phyloP scores from a whole-genome alignment of 768 basidiomycete genomes.

The Mycena rosella region DNA sequence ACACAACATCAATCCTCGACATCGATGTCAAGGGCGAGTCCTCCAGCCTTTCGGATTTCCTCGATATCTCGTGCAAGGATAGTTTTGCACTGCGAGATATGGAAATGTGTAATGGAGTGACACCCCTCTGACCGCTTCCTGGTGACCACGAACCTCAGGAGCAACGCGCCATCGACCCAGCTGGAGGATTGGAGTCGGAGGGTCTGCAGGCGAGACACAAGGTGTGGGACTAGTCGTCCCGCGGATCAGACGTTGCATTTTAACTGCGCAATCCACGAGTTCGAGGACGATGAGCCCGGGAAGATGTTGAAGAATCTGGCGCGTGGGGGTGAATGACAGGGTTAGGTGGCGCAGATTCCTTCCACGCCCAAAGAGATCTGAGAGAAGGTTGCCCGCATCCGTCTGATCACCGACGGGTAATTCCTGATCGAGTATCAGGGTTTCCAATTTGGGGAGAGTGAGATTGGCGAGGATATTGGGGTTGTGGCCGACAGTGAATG shows the following conservation, averaged over 20 bases:
- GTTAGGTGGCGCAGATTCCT: slow-evolving; percentile 7
- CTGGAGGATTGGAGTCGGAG: slow-evolving; percentile 2
- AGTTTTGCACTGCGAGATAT: slow-evolving; percentile 1
- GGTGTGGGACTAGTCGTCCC: background rate
- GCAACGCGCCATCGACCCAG: background rate
- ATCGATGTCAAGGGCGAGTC: background rate
- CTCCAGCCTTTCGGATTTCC: slow-evolving; percentile 4
- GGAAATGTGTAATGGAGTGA: slow-evolving; percentile 1
- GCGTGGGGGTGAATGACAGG: background rate
- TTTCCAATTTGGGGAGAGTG: slow-evolving; percentile 19
- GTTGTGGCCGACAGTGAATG: slow-evolving; percentile 4
- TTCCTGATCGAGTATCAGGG: slow-evolving; percentile 8
- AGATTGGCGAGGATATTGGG: slow-evolving; percentile 1
- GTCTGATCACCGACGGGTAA: background rate
- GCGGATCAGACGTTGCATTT: slow-evolving; percentile 1
- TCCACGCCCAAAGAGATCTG: slow-evolving; percentile 22
- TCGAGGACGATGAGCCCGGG: slow-evolving; percentile 10
- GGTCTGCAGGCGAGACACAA: slow-evolving; percentile 1
- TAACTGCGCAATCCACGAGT: slow-evolving; percentile 1
- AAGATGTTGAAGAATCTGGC: slow-evolving; percentile 1
- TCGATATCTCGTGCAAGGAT: background rate
- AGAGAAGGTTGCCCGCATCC: background rate
- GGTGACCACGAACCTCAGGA: background rate
- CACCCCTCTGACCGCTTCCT: background rate
- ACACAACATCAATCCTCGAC: too few species aligned